Percentiles rank a stretch among this genome's conserved stretches.
Conservation (phyloP, 768 basidiomycete genomes). For the Agaricus sinodeliciosus region DNA sequence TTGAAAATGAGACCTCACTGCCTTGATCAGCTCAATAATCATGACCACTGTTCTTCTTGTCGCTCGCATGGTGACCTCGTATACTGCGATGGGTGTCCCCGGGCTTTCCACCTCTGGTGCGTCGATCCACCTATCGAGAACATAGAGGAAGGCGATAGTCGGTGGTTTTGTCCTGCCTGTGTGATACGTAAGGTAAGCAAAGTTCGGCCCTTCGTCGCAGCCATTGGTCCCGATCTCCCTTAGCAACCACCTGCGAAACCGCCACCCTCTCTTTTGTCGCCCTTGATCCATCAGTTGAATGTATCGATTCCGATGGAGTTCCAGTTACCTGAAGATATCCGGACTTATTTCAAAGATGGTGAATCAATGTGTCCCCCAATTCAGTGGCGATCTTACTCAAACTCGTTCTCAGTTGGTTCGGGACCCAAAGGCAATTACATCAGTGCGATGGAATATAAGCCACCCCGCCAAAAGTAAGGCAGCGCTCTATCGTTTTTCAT, state of each 20-base stretch:
- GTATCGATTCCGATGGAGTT: slow-evolving; percentile 72
- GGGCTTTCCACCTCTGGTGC: slow-evolving; percentile 95
- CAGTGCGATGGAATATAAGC: slow-evolving; percentile 70
- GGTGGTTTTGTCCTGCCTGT: slow-evolving; percentile 79
- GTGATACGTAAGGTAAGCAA: slow-evolving; percentile 53
- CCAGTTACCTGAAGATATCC: slow-evolving; percentile 80
- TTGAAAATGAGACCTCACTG: slow-evolving; percentile 8
- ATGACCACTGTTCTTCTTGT: slow-evolving; percentile 84
- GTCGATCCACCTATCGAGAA: slow-evolving; percentile 92
- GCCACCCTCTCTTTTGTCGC: slow-evolving; percentile 58
- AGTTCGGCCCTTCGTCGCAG: slow-evolving; percentile 12
- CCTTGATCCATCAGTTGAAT: slow-evolving; percentile 67
- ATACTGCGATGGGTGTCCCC: slow-evolving; percentile 96
- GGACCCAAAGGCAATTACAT: slow-evolving; percentile 79
- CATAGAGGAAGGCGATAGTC: slow-evolving; percentile 78
- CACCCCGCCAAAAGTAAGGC: slow-evolving; percentile 77
- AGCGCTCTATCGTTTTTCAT: slow-evolving; percentile 5
- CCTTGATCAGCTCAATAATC: slow-evolving; percentile 45
- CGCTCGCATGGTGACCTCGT: slow-evolving; percentile 79
- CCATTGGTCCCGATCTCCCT: slow-evolving; percentile 16
- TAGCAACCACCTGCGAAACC: slow-evolving; percentile 68
- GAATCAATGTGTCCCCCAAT: slow-evolving; percentile 19
- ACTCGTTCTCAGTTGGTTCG: slow-evolving; percentile 53
- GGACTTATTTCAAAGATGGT: slow-evolving; percentile 85
- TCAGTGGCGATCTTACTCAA: slow-evolving; percentile 12